Evolutionary conservation across 345 rosid genomes (phyloP), one percentile per base, ranked within the genome.

Genomic region (Geranium rotundifolium): DNA sequence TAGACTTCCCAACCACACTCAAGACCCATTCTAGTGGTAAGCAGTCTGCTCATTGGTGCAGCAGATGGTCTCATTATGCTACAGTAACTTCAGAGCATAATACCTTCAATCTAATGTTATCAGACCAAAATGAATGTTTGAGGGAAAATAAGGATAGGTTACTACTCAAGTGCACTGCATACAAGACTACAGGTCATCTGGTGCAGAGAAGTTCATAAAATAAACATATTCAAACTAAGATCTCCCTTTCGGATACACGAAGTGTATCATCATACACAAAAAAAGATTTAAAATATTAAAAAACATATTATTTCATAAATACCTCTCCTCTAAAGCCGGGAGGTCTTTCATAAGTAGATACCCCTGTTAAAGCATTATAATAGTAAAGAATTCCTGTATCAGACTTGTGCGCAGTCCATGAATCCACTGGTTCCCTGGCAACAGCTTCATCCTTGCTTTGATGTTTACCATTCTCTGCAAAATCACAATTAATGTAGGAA

Each of bases 331-430:
- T 84, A 76, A 88, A 88, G 66, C 89, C 87, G 62, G 80, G 72
- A 67, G 99, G 97, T 73, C 82, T 90, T 71, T 84, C 87, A 65
- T 93, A 93, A 69, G 99, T 88, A 0, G 99, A 93, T 58, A 81
- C 83, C 65, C 97, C 87, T 14, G 97, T 90, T 63, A 82, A 77
- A 63, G 97, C 81, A 77, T 93, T 93, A 68, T 90, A 93, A 70
- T 93, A 93, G 77, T 93, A 93, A 63, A 83, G 77, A 71, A 77
- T 39, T 73, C 92, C 99, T 0, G 85, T 62, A 18, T 85, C 97
- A 30, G 96, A 76, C 85, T 79, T 93, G 80, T 90, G 96, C 55
- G 92, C 95, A 59, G 99, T 93, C 99, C 99, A 93, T 61, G 81
- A 75, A 76, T 90, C 86, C 27, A 71, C 56, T 39, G 77, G 80